Conservation (phyloP, 441 rosid species). For the Erodium chrysanthum region DNA sequence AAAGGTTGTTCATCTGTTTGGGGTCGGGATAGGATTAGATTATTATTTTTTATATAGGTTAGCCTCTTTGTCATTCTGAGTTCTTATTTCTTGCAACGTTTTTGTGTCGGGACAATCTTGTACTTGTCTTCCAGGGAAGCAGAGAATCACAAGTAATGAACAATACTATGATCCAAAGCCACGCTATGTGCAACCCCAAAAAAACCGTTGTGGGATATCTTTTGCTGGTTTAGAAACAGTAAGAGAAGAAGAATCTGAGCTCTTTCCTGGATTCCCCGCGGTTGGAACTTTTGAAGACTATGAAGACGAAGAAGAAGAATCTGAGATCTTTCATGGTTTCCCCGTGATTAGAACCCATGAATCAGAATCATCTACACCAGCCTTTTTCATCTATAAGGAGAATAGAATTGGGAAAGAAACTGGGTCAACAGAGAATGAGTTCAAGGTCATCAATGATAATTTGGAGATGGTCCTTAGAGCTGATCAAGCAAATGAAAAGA, state of each 20-base stretch:
- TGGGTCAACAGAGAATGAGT: constrained; percentile 57
- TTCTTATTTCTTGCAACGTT: constrained; percentile 2
- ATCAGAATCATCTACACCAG: constrained; percentile 63
- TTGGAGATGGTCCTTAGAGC: constrained; percentile 59
- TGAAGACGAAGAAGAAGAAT: constrained; percentile 28
- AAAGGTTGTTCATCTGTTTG: too few species aligned
- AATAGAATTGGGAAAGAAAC: constrained; percentile 57
- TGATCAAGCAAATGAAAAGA: constrained; percentile 44
- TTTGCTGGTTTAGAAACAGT: constrained; percentile 43
- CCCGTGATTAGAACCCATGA: constrained; percentile 72
- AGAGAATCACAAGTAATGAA: constrained; percentile 34
- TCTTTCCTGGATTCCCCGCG: too few species aligned
- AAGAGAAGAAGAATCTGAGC: constrained; percentile 24
- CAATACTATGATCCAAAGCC: constrained; percentile 41
- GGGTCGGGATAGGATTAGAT: neutral
- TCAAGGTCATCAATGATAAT: constrained; percentile 62
- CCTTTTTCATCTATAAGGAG: constrained; percentile 50
- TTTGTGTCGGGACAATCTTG: constrained; percentile 39
- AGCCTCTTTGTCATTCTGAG: neutral
- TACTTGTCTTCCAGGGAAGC: constrained; percentile 49
- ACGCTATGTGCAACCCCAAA: constrained; percentile 35
- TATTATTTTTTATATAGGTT: constrained; percentile 5
- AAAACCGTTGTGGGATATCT: constrained; percentile 37
- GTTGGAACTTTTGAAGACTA: too few species aligned
- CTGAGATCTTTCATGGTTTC: constrained; percentile 67